Evolutionary conservation across 148 eudicot species (phyloP), one percentile per base, ranked within the genome.

Genomic region (Cornus florida): DNA sequence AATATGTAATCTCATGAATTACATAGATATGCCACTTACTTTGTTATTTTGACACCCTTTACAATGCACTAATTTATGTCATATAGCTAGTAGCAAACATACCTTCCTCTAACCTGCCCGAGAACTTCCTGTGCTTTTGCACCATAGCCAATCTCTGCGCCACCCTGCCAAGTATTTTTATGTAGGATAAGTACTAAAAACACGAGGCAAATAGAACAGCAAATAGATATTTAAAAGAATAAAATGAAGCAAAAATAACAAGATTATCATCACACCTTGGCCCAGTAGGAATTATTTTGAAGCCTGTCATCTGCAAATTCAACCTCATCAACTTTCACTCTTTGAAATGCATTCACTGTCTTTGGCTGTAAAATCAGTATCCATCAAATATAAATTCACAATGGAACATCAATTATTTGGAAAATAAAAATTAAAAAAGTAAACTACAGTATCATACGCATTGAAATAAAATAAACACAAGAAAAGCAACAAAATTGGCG

Each of bases 101-200:
- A 95, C 98, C 94, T 91, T 84, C 98, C 98, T 80, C 86, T 87
- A 78, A 93, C 98, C 81, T 93, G 97, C 75, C 98, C 98, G 82
- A 93, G 79, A 75, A 95, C 83, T 85, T 90, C 98, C 72, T 95
- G 97, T 16, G 98, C 98, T 87, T 93, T 95, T 6, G 98, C 98
- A 80, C 98, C 97, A 82, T 95, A 95, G 70, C 97, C 98, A 78
- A 79, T 74, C 12, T 95, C 97, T 19, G 98, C 94, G 70, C 98
- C 98, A 82, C 83, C 90, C 98, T 95, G 80, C 43, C 75, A 19
- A 64, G 46, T 2, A n/a, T 66, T 46, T 2, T 46, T 2, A 33
- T 19, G 2, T 28, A 35, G 7, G 43, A 39, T 7, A 28, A 68
- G 9, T 39, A n/a, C 57, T 5, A 28, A 38, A 3, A 13, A 35